Base-by-base conservation (phyloP, 2,329 filamentous ascomycete genomes). In the Truncatella angustata region DNA sequence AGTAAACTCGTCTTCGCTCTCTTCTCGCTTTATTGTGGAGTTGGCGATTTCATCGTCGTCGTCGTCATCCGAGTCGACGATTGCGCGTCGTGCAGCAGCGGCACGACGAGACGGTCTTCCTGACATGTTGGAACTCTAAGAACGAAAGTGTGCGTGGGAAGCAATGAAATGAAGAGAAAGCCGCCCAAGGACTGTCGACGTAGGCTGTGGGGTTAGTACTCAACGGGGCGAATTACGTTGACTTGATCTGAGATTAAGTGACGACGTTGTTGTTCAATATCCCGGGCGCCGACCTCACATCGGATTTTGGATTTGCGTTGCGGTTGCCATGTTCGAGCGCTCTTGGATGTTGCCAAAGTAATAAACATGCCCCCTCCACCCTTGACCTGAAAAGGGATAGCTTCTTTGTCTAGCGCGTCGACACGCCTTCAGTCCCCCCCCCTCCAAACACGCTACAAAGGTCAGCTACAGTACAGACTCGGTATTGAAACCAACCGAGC, bases 31-130 rank as follows among this genome's bases (percentile, higher is more conserved):
- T 54, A 64, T 67, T 37, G 66, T 73, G 48, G 81, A 78, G 63
- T 82, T 77, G 56, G 79, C 75, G 61, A 81, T 71, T 50, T 83
- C 76, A 57, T 88, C 84, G 52, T 91, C 88, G 53, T 95, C 90
- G 37, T 93, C 90, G 7, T 95, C 90, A 37, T 93, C 90, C 9
- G 86, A 91, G 58, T 95, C 91, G 54, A 92, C 75, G 44, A 95
- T 79, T 61, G 85, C 88, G 62, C 87, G 85, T 65, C 90, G 82
- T 49, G 87, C 70, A 34, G 77, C 75, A 30, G 63, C 64, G 54
- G 73, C 73, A 64, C 75, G 74, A 63, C 73, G 69, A 56, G 73
- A 68, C 46, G 71, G 66, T 60, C 74, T 58, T 52, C 58, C 56
- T 4, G 66, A 57, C 66, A 69, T 69, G 40, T 48, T 58, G 43